Evolutionary conservation across 1,284 basidiomycete genomes (phyloP).

Genomic region (Ganoderma boninense): DNA sequence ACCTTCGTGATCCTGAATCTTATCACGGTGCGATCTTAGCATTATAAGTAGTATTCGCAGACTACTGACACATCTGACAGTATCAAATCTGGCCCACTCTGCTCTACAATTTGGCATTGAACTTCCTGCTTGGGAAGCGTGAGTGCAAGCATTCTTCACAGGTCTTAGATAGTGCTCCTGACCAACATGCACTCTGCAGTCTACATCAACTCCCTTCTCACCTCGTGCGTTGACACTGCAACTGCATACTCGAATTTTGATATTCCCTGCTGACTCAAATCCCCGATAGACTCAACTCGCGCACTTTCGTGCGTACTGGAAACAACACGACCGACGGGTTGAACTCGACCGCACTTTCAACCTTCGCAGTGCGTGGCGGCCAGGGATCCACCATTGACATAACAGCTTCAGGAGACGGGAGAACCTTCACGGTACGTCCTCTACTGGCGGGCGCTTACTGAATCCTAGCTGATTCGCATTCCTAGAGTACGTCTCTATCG

Average conservation of each 20-base stretch:
- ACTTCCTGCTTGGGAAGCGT: neutral
- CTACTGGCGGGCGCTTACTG: too few relatives aligned
- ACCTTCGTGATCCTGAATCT: neutral
- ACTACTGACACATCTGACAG: neutral
- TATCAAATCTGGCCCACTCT: neutral
- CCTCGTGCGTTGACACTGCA: neutral
- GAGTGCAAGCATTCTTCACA: neutral
- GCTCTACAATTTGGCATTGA: neutral
- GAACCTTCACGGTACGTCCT: too few relatives aligned
- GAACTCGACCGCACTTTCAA: too few relatives aligned
- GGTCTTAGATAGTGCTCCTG: neutral
- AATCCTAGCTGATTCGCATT: too few relatives aligned
- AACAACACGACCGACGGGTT: too few relatives aligned
- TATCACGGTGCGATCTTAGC: neutral
- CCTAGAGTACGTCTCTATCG: too few relatives aligned
- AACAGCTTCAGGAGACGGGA: too few relatives aligned
- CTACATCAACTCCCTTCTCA: slow-evolving; percentile 1
- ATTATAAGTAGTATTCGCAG: neutral
- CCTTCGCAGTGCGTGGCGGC: too few relatives aligned
- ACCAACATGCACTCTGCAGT: neutral
- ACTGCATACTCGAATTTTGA: neutral
- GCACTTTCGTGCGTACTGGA: too few relatives aligned
- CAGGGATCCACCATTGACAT: too few relatives aligned
- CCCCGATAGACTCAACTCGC: too few relatives aligned
- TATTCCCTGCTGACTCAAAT: too few relatives aligned